Evolutionary conservation across 768 basidiomycete species (phyloP), one percentile per base, ranked within the genome.

Genomic region (Auriscalpium microsporum): DNA sequence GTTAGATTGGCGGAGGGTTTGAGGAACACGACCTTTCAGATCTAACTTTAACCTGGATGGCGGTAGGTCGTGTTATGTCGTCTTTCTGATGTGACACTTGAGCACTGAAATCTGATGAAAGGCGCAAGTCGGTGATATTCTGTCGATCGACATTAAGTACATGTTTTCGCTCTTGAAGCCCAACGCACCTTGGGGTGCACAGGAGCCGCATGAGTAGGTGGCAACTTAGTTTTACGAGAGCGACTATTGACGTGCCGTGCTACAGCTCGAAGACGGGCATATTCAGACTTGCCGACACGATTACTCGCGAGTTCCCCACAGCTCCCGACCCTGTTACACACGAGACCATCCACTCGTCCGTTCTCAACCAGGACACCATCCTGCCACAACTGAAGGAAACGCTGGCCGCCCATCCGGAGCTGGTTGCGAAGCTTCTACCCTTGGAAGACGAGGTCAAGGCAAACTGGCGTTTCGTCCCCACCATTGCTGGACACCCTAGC

Each of bases 1-100:
- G 4, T 50, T 58, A 87, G 86, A 77, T 84, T 47, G 86, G 86
- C 14, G 87, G 87, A 28, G 86, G 87, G 40, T 88, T 80, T 67
- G 64, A 73, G 33, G 72, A 79, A 45, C 86, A 86, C 64, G 87
- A 89, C 61, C 66, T 89, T 33, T 75, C 86, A 0, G 84, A 87
- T 62, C 45, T 87, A 23, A 76, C 81, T 13, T 69, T 89, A 50
- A 67, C 69, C 45, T 85, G 83, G 84, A 84, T 86, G 81, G 74
- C 73, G 52, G 82, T 84, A 61, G 37, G 78, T 73, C 19, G 19
- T n/a, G 40, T 28, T 38, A 47, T 17, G 2, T 10, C 40, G 17
- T 33, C 47, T 40, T n/a, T 48, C 34, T 44, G 35, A 33, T 8
- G 48, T 64, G 42, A 59, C 21, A 35, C 38, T 33, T 34, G 21